Base-by-base conservation (phyloP, 2,329 filamentous ascomycete species). In the Kalmusia sp. region DNA sequence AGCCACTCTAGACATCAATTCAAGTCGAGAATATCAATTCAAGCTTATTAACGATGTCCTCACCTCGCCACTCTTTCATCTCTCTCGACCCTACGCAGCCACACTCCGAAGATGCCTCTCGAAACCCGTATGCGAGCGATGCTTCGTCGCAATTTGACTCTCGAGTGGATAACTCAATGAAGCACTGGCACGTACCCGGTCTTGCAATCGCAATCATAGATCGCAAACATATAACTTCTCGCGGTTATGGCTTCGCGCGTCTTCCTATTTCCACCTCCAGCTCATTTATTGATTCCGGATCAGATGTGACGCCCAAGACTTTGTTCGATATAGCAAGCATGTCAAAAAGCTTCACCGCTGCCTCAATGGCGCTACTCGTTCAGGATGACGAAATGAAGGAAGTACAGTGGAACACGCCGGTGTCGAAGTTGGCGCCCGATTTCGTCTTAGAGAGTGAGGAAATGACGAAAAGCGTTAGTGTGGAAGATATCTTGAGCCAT, bases 101-200 rank as follows among this genome's bases (percentile, higher is more conserved):
- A 6, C 21, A 9, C 8, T 31, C 43, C 2, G 33, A 21, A 17
- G 21, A 46, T 31, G 22, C 24, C 2, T 15, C 6, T 17, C 33
- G 45, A 6, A 38, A 48, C 24, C 45, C 45, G 8, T 48, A 38
- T 33, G 2, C 11, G 9, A 4, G 6, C 35, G 9, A 27, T 28
- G 34, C 5, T 15, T 28, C 22, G 7, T 2, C 24, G 31, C 12
- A 15, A 5, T 49, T 49, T 25, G 46, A 51, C 40, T 31, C 21
- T 0, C 45, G 47, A n/a, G 47, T 49, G 28, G 44, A 27, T 9
- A 31, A 40, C 49, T 49, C 53, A 15, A 30, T 34, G 49, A 31
- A 35, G 17, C 47, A 47, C 33, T 46, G 34, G 33, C 53, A 51
- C 2, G 67, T 61, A 44, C 27, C 35, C 17, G 47, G 47, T 14